Percentiles rank a stretch among this genome's conserved stretches.
Conservation (phyloP, 352 stramenopile species). For the Pythium dissotocum region DNA sequence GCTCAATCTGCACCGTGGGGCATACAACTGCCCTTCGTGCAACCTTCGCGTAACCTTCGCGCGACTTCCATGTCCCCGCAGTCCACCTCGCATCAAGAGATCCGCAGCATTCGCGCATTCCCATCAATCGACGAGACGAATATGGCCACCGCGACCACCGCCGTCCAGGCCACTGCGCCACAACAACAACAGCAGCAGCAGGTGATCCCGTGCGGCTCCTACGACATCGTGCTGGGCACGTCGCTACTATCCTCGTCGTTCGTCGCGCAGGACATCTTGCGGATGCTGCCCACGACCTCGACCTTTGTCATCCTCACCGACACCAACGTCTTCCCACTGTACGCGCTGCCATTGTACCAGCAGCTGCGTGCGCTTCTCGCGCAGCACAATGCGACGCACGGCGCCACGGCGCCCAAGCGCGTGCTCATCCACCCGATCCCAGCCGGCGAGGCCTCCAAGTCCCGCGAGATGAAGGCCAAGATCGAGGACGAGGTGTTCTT, state of each 20-base stretch:
- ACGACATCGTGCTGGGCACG: constrained; percentile 81
- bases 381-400: constrained; percentile 23
- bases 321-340: constrained; percentile 73
- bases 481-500: constrained; percentile 86
- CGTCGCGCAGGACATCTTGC: constrained; percentile 63
- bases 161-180: not conserved
- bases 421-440: constrained; percentile 67
- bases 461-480: constrained; percentile 71
- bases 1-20: constrained; percentile 17
- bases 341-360: constrained; percentile 56
- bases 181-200: constrained; percentile 1
- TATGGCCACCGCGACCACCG: not conserved
- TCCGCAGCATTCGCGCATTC: constrained; percentile 13
- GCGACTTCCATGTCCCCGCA: constrained; percentile 16
- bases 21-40: not conserved
- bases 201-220: constrained; percentile 65
- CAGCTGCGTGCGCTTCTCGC: constrained; percentile 40
- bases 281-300: constrained; percentile 49
- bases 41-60: constrained; percentile 13
- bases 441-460: constrained; percentile 76
- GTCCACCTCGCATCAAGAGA: constrained; percentile 9
- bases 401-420: constrained; percentile 35
- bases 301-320: constrained; percentile 86
- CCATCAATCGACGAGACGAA: not conserved
- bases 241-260: constrained; percentile 61